Percentiles rank a stretch among this genome's conserved stretches.
Evolutionary conservation across 345 rosid genomes (phyloP).

Genomic region (Odontarrhena argentea): DNA sequence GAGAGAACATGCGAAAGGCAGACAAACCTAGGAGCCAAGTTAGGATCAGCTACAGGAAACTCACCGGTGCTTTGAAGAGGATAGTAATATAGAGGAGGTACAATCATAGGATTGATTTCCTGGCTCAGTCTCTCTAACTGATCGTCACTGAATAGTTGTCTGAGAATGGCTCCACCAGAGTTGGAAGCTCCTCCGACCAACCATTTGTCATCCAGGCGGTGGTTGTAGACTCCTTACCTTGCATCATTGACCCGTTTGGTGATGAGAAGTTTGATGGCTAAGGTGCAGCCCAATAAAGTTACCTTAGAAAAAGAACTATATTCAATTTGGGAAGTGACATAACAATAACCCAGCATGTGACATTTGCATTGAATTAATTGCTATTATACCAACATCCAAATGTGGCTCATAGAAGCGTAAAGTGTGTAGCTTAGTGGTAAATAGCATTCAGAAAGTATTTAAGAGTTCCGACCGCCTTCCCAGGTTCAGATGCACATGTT

Average conservation of each 20-base stretch:
- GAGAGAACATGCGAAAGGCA: neutral
- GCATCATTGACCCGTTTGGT: constrained; percentile 87
- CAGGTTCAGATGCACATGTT: constrained; percentile 76
- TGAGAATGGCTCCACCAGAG: constrained; percentile 77
- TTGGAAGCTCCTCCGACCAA: constrained; percentile 89
- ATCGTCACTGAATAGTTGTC: constrained; percentile 63
- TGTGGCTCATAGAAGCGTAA: neutral
- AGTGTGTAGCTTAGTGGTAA: neutral
- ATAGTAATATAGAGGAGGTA: constrained; percentile 68
- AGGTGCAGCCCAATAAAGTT: constrained; percentile 89
- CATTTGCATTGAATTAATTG: constrained; percentile 4
- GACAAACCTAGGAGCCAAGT: constrained; percentile 59
- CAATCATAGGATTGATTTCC: constrained; percentile 58
- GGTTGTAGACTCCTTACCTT: constrained; percentile 89
- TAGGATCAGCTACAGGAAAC: constrained; percentile 73
- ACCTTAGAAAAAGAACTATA: constrained; percentile 50
- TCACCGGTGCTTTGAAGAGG: constrained; percentile 63
- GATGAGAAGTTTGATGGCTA: constrained; percentile 86
- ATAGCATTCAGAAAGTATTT: constrained; percentile 14
- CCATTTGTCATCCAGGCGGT: constrained; percentile 94
- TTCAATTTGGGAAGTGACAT: neutral
- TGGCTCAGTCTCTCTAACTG: constrained; percentile 62
- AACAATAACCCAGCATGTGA: neutral
- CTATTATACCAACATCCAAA: neutral
- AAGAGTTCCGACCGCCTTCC: constrained; percentile 70